Evolutionary conservation across 78 protist species (phyloP).

Genomic region (Cavenderia fasciculata): DNA sequence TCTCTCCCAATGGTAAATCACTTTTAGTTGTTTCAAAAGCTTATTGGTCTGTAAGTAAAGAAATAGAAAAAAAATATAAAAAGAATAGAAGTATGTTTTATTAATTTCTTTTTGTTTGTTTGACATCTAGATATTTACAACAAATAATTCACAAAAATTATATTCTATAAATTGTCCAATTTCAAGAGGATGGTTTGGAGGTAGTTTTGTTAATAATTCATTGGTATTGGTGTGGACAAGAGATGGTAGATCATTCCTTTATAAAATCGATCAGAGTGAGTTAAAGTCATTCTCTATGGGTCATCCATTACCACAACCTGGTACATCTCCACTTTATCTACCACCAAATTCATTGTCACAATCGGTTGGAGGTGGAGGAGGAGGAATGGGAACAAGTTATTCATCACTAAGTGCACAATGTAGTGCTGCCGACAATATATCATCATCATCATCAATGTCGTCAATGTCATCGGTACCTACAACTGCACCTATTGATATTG

Average conservation of each 20-base stretch:
- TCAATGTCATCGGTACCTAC: too few species aligned
- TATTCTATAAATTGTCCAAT: conserved; percentile 37
- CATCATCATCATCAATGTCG: too few species aligned
- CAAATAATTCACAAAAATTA: conserved; percentile 24
- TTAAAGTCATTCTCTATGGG: conserved; percentile 58
- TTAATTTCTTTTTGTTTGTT: too few species aligned
- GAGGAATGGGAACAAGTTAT: too few species aligned
- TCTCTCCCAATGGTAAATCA: conserved; percentile 71
- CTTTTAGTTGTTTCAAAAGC: conserved; percentile 35
- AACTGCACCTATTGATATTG: too few species aligned
- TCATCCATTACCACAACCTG: conserved; percentile 55
- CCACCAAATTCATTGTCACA: too few species aligned
- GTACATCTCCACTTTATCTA: conserved; percentile 51
- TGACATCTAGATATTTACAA: conserved; percentile 24
- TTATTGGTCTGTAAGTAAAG: conserved; percentile 45
- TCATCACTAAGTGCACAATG: too few species aligned
- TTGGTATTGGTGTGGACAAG: conserved; percentile 44
- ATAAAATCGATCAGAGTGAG: conserved; percentile 13
- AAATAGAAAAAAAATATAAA: too few species aligned
- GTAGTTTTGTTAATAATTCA: conserved; percentile 48
- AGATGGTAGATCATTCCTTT: conserved; percentile 50
- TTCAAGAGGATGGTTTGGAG: conserved; percentile 73
- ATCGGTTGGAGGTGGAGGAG: too few species aligned
- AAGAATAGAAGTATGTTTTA: too few species aligned
- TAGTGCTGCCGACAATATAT: too few species aligned